Percentiles rank a stretch among this genome's conserved stretches.
Evolutionary conservation across 106 monocot species (phyloP).

Genomic region (Dioscorea dumetorum): DNA sequence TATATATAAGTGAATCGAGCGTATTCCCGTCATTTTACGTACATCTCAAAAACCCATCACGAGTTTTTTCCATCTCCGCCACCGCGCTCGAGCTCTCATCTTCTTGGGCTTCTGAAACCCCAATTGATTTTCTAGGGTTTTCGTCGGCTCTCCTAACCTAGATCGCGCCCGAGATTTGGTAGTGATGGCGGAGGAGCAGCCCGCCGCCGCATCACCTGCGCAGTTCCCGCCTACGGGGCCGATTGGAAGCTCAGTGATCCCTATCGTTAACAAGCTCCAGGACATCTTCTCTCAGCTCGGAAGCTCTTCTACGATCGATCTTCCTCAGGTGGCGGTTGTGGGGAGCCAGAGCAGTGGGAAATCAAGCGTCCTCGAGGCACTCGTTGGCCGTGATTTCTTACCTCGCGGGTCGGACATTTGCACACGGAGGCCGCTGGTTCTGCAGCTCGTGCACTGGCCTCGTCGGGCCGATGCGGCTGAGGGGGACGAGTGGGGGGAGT

Average conservation of each 20-base stretch:
- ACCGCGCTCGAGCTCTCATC: too few species aligned
- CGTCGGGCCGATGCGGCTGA: constrained; percentile 14
- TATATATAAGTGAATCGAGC: too few species aligned
- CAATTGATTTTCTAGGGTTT: too few species aligned
- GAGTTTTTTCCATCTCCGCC: too few species aligned
- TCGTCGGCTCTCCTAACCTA: too few species aligned
- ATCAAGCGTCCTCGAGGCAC: constrained; percentile 81
- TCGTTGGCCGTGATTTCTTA: constrained; percentile 69
- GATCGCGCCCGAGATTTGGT: too few species aligned
- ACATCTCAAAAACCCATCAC: too few species aligned
- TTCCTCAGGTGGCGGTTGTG: constrained; percentile 88
- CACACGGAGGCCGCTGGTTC: constrained; percentile 66
- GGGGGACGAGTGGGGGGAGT: constrained; percentile 86
- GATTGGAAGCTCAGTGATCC: constrained; percentile 68
- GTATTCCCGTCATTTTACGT: too few species aligned
- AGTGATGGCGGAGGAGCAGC: too few species aligned
- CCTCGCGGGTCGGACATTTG: constrained; percentile 75
- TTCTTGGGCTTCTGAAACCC: too few species aligned
- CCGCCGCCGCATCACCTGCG: too few species aligned
- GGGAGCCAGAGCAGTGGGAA: constrained; percentile 92
- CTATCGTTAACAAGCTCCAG: constrained; percentile 86
- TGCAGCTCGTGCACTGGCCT: constrained; percentile 69
- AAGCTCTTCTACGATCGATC: constrained; percentile 71
- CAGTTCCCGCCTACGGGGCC: constrained; percentile 15
- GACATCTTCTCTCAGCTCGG: constrained; percentile 84